Base-by-base conservation (phyloP, 768 basidiomycete species). In the Podaxis carcinomalis region DNA sequence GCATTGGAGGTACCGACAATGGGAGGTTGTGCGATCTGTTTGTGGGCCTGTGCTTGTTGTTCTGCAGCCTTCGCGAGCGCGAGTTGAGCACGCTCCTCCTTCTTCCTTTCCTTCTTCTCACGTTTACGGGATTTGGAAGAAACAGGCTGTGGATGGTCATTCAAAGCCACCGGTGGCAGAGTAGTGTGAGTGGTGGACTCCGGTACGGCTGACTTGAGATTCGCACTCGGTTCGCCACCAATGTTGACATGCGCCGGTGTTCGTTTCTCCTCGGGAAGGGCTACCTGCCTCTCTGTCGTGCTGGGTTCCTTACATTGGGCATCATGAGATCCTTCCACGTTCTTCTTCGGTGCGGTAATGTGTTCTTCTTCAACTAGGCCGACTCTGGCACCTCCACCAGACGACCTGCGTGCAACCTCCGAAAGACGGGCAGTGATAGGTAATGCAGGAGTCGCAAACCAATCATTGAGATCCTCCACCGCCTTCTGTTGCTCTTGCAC, bases 401-500 rank as follows among this genome's bases (percentile, higher is more conserved):
- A 27, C 10, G 51, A 9, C 11, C 19, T 50, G 25, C 40, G 51
- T 37, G 35, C 42, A 16, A 60, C 19, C 11, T 60, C 40, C 27
- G 59, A 60, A 19, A 53, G 32, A 5, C n/a, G 51, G 5, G 10
- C 40, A 19, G 39, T 32, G 13, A 60, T 19, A 10, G 59, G 59
- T n/a, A 35, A 6, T 11, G 32, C 44, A 25, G 59, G 59, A n/a
- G 59, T 61, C 35, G 21, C 28, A 49, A 61, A 61, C 52, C 59
- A 54, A 40, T 54, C 32, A n/a, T 49, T 21, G 19, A 54, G n/a
- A 5, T 61, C 23, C 21, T 56, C 36, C 4, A 16, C 21, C 36
- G 50, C 46, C 3, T 50, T 42, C 44, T 55, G 60, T 32, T 32
- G 32, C 49, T 61, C 40, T 42, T 56, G 32, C 51, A 36, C 50